Base-by-base conservation (phyloP, 352 stramenopile genomes). In the Globisporangium canariense region DNA sequence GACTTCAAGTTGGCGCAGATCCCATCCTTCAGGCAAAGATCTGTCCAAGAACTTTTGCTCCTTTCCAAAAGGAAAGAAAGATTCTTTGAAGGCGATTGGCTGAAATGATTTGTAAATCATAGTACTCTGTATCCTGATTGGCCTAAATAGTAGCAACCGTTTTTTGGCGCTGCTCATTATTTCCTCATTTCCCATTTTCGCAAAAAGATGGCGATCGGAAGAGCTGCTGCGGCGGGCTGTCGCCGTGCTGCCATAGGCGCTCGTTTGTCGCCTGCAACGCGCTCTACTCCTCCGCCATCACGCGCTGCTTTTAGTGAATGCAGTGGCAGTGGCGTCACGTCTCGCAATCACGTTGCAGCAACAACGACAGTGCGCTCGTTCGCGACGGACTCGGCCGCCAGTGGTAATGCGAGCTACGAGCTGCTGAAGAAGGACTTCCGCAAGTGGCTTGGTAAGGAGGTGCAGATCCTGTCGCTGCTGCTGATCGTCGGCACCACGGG, bases 341-440 rank as follows among this genome's bases (percentile, higher is more conserved):
- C 41, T 47, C 41, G 16, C 41, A 47, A 20, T 22, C 41, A 14
- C 41, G 41, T 20, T 22, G 16, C 18, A 20, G 16, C 41, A 47
- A 18, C 40, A 46, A n/a, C 40, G 3, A 22, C 16, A 36, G 32
- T 36, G 47, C 58, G 45, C 13, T 36, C 28, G 43, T 46, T 64
- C 43, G 45, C 58, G 58, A 64, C 58, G 18, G 25, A 64, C 20
- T 57, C 45, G 22, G 18, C 58, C 5, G 45, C 58, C 11, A 46
- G 32, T 20, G 30, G 45, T 9, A 9, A 14, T 30, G 34, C 58
- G 13, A 56, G 58, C 0, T 71, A 91, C 38, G 82, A 85, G 62
- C 55, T 72, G 5, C 62, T 93, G 3, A 89, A 87, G 72, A 58
- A 53, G 7, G 80, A 94, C 34, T 94, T 94, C 50, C 74, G 72